These are phyloP conservation scores for Cryphonectria naterciae DNA, from an alignment of 2,329 filamentous ascomycete species.

Conservation along the genomic window DNA sequence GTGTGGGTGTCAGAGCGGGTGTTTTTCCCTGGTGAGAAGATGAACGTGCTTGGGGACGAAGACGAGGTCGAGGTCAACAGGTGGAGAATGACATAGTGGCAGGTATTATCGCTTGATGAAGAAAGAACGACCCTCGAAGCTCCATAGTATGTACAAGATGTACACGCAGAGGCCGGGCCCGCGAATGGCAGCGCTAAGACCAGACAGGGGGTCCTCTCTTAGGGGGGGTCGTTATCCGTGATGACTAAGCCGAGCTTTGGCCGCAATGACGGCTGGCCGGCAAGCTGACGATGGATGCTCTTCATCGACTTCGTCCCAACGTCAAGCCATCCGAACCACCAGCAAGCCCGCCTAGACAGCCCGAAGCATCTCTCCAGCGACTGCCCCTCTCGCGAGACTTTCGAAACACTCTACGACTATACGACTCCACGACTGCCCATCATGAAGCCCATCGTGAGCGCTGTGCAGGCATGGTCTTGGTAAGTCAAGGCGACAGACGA, in stretches of 20 bases:
- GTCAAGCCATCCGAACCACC: conserved; percentile 8
- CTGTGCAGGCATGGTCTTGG: conserved; percentile 95
- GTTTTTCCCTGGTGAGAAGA: neutral
- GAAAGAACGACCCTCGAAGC: neutral
- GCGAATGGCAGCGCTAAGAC: neutral
- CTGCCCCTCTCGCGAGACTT: neutral
- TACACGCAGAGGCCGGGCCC: neutral
- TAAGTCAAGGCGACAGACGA: conserved; percentile 51
- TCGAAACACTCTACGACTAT: neutral
- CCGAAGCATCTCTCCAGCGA: neutral
- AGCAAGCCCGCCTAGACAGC: neutral
- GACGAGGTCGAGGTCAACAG: neutral
- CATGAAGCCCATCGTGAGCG: conserved; percentile 95
- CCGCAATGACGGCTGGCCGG: conserved; percentile 5
- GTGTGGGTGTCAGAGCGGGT: neutral
- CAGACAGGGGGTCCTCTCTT: neutral
- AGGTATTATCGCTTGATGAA: neutral
- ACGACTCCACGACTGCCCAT: conserved; percentile 39
- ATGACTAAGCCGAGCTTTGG: conserved; percentile 18
- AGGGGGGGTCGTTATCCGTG: neutral
- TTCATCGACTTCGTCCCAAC: conserved; percentile 1
- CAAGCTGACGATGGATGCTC: conserved; percentile 13
- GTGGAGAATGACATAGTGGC: neutral
- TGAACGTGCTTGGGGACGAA: neutral
- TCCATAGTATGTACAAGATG: neutral